Evolutionary conservation across 208 protist species (phyloP).

Genomic region (Wallacemonas sp.): DNA sequence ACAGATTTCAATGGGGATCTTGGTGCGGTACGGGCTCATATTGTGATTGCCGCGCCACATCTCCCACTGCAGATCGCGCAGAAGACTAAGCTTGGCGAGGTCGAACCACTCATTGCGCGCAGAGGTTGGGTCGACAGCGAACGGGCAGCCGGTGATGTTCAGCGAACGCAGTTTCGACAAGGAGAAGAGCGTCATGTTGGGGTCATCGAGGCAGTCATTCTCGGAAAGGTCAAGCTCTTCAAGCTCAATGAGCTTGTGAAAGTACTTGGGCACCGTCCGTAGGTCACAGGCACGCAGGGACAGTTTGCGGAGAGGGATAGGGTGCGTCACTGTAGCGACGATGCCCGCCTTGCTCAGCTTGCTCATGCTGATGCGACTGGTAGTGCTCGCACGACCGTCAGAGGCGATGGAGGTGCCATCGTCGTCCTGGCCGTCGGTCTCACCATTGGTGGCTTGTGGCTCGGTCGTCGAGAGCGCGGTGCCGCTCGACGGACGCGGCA

Average conservation of each 20-base stretch:
- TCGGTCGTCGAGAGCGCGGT: background rate
- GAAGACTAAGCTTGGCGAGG: constrained; percentile 65
- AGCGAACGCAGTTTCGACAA: constrained; percentile 69
- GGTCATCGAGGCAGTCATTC: constrained; percentile 77
- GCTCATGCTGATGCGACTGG: constrained; percentile 59
- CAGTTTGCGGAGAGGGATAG: constrained; percentile 67
- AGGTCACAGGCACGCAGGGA: constrained; percentile 68
- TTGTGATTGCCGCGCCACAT: constrained; percentile 74
- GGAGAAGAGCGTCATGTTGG: constrained; percentile 88
- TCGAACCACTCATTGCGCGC: constrained; percentile 87
- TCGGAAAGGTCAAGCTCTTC: constrained; percentile 85
- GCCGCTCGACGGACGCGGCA: background rate
- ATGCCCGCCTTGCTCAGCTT: constrained; percentile 67
- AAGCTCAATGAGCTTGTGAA: constrained; percentile 77
- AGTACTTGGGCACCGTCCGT: constrained; percentile 83
- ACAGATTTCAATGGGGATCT: constrained; percentile 84
- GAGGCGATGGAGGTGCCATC: constrained; percentile 31
- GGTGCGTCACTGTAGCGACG: constrained; percentile 55
- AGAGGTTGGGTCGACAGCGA: constrained; percentile 53
- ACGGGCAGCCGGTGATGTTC: constrained; percentile 84
- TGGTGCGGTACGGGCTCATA: constrained; percentile 81
- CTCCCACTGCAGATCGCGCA: constrained; percentile 82
- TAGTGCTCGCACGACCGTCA: constrained; percentile 18
- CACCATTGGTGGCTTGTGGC: constrained; percentile 5
- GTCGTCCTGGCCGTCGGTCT: constrained; percentile 25